phyloP scores from a whole-genome alignment of 2,329 filamentous ascomycete species.

The Aciculosporium take region DNA sequence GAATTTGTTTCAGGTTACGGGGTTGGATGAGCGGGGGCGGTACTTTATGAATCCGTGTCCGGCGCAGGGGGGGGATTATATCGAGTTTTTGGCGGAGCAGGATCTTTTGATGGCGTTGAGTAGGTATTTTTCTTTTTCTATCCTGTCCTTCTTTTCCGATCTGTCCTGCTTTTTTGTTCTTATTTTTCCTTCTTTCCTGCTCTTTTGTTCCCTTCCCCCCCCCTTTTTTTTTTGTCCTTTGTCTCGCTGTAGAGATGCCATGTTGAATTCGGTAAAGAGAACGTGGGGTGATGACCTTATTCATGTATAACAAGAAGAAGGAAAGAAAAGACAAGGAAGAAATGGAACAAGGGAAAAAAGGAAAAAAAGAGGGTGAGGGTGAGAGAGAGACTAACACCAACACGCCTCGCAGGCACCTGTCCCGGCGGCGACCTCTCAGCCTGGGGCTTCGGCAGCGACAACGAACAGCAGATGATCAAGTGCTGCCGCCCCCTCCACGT shows the following conservation, averaged over 20 bases:
- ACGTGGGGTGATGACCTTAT: too few species aligned
- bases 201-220: too few species aligned
- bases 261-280: too few species aligned
- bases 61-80: slow-evolving; percentile 39
- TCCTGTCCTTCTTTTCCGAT: neutral
- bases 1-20: slow-evolving; percentile 77
- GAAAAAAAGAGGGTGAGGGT: too few species aligned
- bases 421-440: slow-evolving; percentile 67
- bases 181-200: too few species aligned
- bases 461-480: slow-evolving; percentile 52
- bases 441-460: slow-evolving; percentile 65
- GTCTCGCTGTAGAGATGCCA: too few species aligned
- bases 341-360: too few species aligned
- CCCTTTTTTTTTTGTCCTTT: neutral
- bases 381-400: neutral
- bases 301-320: neutral
- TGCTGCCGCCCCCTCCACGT: slow-evolving; percentile 63
- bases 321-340: neutral
- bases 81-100: slow-evolving; percentile 71
- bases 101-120: slow-evolving; percentile 51
- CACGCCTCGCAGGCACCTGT: slow-evolving; percentile 56
- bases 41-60: slow-evolving; percentile 63
- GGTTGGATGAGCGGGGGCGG: slow-evolving; percentile 53
- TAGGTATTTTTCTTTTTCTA: slow-evolving; percentile 14
- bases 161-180: too few species aligned